phyloP scores from a whole-genome alignment of 768 basidiomycete genomes.

The Neoboletus magnificus region DNA sequence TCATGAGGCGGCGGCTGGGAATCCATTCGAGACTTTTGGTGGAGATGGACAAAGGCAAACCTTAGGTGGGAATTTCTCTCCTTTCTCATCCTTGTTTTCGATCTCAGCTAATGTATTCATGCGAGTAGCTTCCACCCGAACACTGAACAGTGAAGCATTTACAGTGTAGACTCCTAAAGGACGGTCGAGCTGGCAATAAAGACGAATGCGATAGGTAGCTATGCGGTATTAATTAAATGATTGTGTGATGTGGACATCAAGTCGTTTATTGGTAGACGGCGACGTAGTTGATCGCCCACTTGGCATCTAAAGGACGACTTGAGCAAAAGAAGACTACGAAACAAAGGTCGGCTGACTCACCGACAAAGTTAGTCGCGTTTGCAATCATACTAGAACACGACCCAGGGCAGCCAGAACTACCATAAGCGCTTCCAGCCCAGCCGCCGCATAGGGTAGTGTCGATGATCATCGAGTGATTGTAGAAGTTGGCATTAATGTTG shows the following conservation, averaged over 20 bases:
- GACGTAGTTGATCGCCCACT: constrained; percentile 57
- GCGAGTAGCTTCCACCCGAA: constrained; percentile 1
- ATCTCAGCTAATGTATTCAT: constrained; percentile 1
- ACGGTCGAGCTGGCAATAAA: background rate
- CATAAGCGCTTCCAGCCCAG: constrained; percentile 28
- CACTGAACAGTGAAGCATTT: constrained; percentile 7
- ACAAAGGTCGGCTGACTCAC: constrained; percentile 27
- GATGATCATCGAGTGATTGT: constrained; percentile 47
- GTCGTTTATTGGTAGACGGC: constrained; percentile 44
- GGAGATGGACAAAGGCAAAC: constrained; percentile 28
- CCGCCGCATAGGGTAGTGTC: constrained; percentile 35
- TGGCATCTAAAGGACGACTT: constrained; percentile 39
- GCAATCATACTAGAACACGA: constrained; percentile 48
- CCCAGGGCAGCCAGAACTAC: constrained; percentile 36
- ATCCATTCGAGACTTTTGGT: constrained; percentile 29
- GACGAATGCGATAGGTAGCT: background rate
- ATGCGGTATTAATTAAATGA: background rate
- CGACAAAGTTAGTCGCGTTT: constrained; percentile 52
- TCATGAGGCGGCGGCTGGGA: constrained; percentile 33
- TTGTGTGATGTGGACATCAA: background rate
- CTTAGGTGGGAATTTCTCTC: constrained; percentile 28
- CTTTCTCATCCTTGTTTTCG: constrained; percentile 20
- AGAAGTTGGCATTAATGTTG: constrained; percentile 48
- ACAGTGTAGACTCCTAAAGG: background rate
- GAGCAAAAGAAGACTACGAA: background rate